Evolutionary conservation across 2,329 filamentous ascomycete genomes (phyloP), one percentile per base, ranked within the genome.

Genomic region (Xylariaceae sp.): DNA sequence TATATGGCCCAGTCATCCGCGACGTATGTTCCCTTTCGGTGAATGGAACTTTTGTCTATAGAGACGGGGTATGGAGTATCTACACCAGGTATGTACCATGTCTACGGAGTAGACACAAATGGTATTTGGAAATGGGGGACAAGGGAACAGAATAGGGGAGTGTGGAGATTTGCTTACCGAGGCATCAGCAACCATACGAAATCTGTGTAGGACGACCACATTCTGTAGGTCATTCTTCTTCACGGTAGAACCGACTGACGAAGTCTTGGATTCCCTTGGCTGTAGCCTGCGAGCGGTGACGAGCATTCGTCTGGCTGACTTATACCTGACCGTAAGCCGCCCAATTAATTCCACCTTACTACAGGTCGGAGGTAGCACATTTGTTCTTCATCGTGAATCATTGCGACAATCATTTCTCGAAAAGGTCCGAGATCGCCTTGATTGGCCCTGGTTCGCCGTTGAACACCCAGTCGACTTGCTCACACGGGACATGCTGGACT

Each of bases 391-490:
- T 45, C n/a, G 48, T 58, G 13, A 11, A 41, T 61, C 51, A 5
- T 54, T 55, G 62, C 51, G 35, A 30, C 48, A 59, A 45, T 53
- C 48, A 60, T 57, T 61, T 53, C 41, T 49, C 48, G 13, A 51
- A 11, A n/a, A 55, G 37, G 51, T 35, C 51, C 41, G 23, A 59
- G 23, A 37, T 53, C 18, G 44, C 10, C 55, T 62, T 62, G 60
- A 56, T 62, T 60, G 62, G 62, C 54, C 60, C 56, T 10, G 17
- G 51, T 62, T 62, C 56, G 53, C 55, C 60, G 51, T 53, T 45
- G 50, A 45, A 44, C 51, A 37, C 53, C 53, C 48, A 55, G 59
- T 62, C 58, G 53, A 57, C 47, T 53, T 58, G 39, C 53, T 58
- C 57, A 60, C 57, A 55, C 23, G 48, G 18, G 23, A 18, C 34